Evolutionary conservation across 331 rosid genomes (phyloP).

Genomic region (Malus hybrid): DNA sequence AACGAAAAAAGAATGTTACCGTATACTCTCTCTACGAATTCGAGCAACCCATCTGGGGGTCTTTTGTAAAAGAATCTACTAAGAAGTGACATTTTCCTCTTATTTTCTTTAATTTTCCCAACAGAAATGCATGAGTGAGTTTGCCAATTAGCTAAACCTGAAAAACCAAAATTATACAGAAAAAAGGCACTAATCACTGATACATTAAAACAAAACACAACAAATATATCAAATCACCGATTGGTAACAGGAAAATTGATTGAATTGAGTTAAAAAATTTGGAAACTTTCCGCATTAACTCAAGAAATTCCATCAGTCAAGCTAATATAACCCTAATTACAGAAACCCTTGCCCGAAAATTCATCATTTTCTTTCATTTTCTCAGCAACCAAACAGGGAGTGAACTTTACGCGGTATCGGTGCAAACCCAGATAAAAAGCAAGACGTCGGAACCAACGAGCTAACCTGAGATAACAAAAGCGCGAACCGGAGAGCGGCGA

Average conservation of each 20-base stretch:
- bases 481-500: not conserved
- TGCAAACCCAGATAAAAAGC: not conserved
- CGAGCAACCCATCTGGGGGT: constrained; percentile 93
- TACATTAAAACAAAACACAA: not conserved
- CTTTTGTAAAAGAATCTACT: constrained; percentile 91
- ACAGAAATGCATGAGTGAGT: constrained; percentile 14
- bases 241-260: too few species aligned
- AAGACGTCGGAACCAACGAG: not conserved
- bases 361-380: not conserved
- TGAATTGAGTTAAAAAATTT: not conserved
- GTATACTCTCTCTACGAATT: constrained; percentile 77
- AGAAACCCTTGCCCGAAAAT: not conserved
- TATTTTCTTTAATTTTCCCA: not conserved
- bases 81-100: constrained; percentile 54
- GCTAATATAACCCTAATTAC: not conserved
- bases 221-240: not conserved
- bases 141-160: constrained; percentile 23
- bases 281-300: not conserved
- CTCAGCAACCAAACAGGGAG: not conserved
- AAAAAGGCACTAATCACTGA: not conserved
- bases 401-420: not conserved
- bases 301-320: not conserved
- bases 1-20: constrained; percentile 32
- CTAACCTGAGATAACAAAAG: not conserved
- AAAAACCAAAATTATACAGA: not conserved